phyloP scores from a whole-genome alignment of 1,284 basidiomycete genomes.

The Abortiporus biennis region DNA sequence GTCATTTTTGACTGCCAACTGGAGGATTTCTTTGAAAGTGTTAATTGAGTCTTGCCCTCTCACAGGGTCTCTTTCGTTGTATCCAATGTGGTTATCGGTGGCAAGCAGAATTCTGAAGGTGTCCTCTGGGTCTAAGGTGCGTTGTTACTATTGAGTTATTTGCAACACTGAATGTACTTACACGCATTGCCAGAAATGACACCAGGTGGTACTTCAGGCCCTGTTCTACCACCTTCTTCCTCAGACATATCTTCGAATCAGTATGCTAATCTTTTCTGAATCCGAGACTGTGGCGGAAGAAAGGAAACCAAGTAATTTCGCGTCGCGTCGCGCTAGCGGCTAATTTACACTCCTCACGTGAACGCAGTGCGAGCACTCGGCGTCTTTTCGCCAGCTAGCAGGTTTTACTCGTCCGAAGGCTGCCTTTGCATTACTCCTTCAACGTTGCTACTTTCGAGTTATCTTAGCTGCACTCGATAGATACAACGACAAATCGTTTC shows the following conservation, averaged over 20 bases:
- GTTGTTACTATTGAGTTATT: not conserved
- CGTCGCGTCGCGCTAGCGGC: not conserved
- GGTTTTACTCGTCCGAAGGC: no score
- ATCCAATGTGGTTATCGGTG: slow-evolving; percentile 96
- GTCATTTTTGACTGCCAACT: slow-evolving; percentile 84
- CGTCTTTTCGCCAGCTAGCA: no score
- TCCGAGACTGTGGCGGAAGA: not conserved
- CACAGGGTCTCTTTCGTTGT: slow-evolving; percentile 91
- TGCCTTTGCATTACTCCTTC: no score
- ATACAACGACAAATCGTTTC: no score
- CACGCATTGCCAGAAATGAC: slow-evolving; percentile 23
- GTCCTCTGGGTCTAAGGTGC: slow-evolving; percentile 49
- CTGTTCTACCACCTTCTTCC: not conserved
- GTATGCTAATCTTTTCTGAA: no score
- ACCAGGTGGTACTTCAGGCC: not conserved
- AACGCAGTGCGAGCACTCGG: no score
- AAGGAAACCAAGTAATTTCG: not conserved
- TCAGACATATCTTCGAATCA: not conserved
- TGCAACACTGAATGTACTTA: slow-evolving; percentile 17
- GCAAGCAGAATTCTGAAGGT: slow-evolving; percentile 84
- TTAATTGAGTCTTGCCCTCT: slow-evolving; percentile 94
- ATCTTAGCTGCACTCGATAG: no score
- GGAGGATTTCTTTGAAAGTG: slow-evolving; percentile 91
- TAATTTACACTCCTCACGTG: not conserved
- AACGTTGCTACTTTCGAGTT: no score